Evolutionary conservation across 352 stramenopile genomes (phyloP).

Genomic region (Pythium brachiatum): DNA sequence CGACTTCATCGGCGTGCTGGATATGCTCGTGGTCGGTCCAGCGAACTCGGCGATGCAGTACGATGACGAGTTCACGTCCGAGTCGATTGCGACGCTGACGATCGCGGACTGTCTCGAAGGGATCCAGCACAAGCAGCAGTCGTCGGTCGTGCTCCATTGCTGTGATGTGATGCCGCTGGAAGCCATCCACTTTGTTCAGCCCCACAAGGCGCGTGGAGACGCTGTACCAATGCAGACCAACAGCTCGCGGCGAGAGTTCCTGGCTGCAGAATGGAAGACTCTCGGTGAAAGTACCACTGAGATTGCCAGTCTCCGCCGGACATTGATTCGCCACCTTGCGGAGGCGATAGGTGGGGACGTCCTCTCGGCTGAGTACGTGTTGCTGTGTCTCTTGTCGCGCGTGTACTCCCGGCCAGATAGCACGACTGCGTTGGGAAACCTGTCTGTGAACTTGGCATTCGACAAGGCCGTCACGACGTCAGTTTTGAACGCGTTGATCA

Average conservation of each 20-base stretch:
- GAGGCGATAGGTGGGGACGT: conserved; percentile 37
- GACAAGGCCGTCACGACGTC: neutral
- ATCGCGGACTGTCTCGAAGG: conserved; percentile 64
- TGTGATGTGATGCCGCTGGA: conserved; percentile 33
- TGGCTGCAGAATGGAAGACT: conserved; percentile 33
- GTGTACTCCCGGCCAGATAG: conserved; percentile 67
- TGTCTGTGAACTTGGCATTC: conserved; percentile 67
- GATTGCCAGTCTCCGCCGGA: conserved; percentile 30
- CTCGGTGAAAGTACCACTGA: conserved; percentile 17
- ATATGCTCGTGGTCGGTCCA: conserved; percentile 49
- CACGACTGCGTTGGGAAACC: conserved; percentile 63
- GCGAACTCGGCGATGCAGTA: conserved; percentile 15
- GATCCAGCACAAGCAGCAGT: conserved; percentile 46
- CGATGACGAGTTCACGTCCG: conserved; percentile 23
- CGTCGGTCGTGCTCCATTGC: conserved; percentile 66
- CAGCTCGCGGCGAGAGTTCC: conserved; percentile 32
- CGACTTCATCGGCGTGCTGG: conserved; percentile 74
- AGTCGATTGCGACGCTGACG: conserved; percentile 52
- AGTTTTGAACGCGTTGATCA: conserved; percentile 21
- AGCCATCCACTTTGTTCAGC: conserved; percentile 35
- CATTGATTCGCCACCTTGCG: conserved; percentile 46
- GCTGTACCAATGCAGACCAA: conserved; percentile 43
- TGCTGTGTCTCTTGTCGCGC: conserved; percentile 66
- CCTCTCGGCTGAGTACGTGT: conserved; percentile 65
- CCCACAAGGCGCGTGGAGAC: conserved; percentile 35